Conservation (phyloP, 2,329 filamentous ascomycete species). For the Pseudogymnoascus sp. region DNA sequence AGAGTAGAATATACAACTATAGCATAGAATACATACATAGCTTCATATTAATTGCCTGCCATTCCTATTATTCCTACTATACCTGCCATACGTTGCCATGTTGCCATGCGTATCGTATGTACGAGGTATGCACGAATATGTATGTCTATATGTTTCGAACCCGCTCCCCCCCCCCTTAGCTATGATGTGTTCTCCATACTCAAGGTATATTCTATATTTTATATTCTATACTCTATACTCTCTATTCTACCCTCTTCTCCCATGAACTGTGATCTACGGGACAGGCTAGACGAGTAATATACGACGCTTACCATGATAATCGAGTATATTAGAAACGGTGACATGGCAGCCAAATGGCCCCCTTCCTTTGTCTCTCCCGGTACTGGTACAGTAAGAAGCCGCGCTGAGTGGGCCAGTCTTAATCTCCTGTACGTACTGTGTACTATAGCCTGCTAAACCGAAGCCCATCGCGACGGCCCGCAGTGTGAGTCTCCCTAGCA, state of each 20-base stretch:
- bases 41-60: background rate
- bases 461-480: conserved; percentile 2
- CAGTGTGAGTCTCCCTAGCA: background rate
- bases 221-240: background rate
- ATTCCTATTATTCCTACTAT: background rate
- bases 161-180: background rate
- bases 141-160: background rate
- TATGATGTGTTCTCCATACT: background rate
- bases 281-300: background rate
- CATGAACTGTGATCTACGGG: background rate
- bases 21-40: background rate
- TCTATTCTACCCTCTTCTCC: background rate
- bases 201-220: background rate
- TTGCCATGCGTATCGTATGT: conserved; percentile 5
- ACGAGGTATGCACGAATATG: conserved; percentile 3
- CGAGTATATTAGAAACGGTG: background rate
- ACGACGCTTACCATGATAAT: background rate
- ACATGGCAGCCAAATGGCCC: background rate
- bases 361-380: background rate
- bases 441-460: background rate
- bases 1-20: background rate
- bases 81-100: background rate
- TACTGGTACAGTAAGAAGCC: background rate
- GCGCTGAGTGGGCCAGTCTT: background rate
- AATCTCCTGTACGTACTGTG: background rate